Conservation (phyloP, 495 filamentous ascomycete species). For the Letharia columbiana region DNA sequence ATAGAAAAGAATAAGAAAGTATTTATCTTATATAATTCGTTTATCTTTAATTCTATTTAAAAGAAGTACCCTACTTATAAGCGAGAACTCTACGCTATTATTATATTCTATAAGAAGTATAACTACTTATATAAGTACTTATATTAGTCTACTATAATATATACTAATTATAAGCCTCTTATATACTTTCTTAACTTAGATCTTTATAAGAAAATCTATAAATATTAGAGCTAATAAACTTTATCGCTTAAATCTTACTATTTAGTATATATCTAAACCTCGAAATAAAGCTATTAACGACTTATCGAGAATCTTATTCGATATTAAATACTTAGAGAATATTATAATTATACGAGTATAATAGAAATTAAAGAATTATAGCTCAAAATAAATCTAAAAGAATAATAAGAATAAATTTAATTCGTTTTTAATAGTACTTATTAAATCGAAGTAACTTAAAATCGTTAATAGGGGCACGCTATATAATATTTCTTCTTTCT, state of each 20-base stretch:
- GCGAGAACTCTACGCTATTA: conserved; percentile 8
- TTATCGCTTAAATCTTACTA: not conserved
- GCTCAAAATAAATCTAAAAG: too few species aligned
- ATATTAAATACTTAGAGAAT: too few species aligned
- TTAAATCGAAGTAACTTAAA: too few species aligned
- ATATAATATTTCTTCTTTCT: too few species aligned
- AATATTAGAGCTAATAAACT: too few species aligned
- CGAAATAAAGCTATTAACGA: conserved; percentile 1
- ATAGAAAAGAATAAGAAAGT: not conserved
- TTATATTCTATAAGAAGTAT: conserved; percentile 10
- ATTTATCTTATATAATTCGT: conserved; percentile 8
- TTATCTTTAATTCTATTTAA: conserved; percentile 2
- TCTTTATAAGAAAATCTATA: too few species aligned
- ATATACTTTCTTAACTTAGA: conserved; percentile 7
- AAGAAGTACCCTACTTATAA: conserved; percentile 10
- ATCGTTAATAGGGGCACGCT: too few species aligned
- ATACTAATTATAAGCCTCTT: conserved; percentile 10
- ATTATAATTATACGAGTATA: too few species aligned
- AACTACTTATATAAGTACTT: conserved; percentile 17
- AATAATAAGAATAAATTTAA: too few species aligned
- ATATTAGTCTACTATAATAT: not conserved
- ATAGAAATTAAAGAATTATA: too few species aligned
- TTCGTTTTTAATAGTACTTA: too few species aligned
- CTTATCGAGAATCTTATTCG: conserved; percentile 1
- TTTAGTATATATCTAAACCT: not conserved